Evolutionary conservation across 2,329 filamentous ascomycete genomes (phyloP).

Genomic region (Fusarium sp.): DNA sequence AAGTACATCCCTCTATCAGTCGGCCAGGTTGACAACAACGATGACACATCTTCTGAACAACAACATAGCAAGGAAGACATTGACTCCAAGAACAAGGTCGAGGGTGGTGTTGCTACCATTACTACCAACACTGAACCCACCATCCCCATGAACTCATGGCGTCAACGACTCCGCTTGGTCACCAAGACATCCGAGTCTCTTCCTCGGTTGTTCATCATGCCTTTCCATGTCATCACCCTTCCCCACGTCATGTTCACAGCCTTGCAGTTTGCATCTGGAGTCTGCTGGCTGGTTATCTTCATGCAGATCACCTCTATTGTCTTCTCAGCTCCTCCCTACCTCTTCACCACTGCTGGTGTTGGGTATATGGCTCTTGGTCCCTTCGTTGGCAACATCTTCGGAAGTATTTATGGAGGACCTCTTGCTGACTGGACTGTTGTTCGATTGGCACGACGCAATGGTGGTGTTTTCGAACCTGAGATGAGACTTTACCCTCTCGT

Average conservation of each 20-base stretch:
- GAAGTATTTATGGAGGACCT: constrained; percentile 53
- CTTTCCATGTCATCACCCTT: constrained; percentile 41
- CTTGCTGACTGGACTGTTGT: constrained; percentile 54
- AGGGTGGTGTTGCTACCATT: not conserved
- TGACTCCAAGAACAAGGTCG: constrained; percentile 1
- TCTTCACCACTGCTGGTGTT: constrained; percentile 41
- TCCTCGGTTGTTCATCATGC: constrained; percentile 33
- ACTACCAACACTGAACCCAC: not conserved
- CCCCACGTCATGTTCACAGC: constrained; percentile 54
- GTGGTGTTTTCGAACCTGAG: constrained; percentile 57
- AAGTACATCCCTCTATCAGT: constrained; percentile 42
- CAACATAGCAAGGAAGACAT: not conserved
- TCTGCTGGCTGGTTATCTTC: constrained; percentile 38
- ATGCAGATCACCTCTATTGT: constrained; percentile 49
- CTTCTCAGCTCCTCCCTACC: constrained; percentile 50
- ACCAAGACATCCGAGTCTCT: constrained; percentile 37
- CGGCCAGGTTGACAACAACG: not conserved
- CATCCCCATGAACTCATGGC: constrained; percentile 34
- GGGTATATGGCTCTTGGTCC: constrained; percentile 47
- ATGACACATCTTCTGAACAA: not conserved
- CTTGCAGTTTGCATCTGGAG: constrained; percentile 51
- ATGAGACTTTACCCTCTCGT: constrained; percentile 52
- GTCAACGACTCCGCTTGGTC: constrained; percentile 29
- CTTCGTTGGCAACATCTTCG: constrained; percentile 54
- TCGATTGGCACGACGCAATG: constrained; percentile 51